A percentile compares a stretch with the other conserved stretches of the same genome.
Conservation (phyloP, 257 asterid species). For the Lycium ferocissimum region DNA sequence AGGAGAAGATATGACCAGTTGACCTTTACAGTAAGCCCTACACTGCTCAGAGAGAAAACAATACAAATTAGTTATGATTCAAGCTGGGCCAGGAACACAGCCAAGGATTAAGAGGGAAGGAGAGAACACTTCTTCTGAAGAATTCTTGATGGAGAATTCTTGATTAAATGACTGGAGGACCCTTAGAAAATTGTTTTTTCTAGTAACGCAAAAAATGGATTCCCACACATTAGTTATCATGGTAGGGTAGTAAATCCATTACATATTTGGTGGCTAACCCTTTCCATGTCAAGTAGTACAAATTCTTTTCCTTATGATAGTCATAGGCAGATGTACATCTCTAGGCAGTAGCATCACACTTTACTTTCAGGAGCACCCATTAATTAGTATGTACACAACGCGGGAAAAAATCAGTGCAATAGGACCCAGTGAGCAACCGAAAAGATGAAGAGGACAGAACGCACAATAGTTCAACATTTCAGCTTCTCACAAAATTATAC, state of each 20-base stretch:
- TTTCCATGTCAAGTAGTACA: not conserved
- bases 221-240: not conserved
- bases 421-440: not conserved
- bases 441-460: not conserved
- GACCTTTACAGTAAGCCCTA: constrained; percentile 4
- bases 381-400: no score
- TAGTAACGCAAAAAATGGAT: not conserved
- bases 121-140: not conserved
- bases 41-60: constrained; percentile 8
- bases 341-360: not conserved
- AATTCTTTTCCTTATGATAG: not conserved
- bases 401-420: no score
- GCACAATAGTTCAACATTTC: not conserved
- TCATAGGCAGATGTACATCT: not conserved
- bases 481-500: not conserved
- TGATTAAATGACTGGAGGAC: not conserved
- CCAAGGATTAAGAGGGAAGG: not conserved
- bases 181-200: not conserved
- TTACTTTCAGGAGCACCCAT: no score
- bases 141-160: constrained; percentile 22
- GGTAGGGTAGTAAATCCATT: not conserved
- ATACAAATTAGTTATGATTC: constrained; percentile 15
- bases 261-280: not conserved
- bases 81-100: not conserved
- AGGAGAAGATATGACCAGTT: not conserved